Conservation (phyloP, 2,329 filamentous ascomycete genomes). For the Alternaria ventricosa region DNA sequence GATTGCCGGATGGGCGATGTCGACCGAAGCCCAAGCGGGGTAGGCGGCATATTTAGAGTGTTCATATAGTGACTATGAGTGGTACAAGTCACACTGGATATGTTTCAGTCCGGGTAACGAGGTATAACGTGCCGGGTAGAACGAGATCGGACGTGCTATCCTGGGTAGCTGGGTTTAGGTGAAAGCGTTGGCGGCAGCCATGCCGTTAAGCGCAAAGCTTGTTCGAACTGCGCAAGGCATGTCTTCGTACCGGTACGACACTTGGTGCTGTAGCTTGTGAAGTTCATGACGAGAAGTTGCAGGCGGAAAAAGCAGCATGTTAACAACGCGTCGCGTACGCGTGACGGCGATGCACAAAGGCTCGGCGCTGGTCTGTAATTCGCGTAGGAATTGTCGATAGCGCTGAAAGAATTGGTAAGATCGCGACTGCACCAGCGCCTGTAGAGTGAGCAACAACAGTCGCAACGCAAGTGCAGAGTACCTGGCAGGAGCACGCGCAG, state of each 20-base stretch:
- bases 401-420: no score
- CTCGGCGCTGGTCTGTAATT: background rate
- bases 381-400: background rate
- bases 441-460: no score
- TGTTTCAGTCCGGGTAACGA: background rate
- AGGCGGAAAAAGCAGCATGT: background rate
- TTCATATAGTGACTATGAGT: background rate
- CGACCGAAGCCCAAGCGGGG: background rate
- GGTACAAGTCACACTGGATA: background rate
- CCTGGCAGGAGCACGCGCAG: no score
- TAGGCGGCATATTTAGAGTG: background rate
- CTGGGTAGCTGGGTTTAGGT: background rate
- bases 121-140: background rate
- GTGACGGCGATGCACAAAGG: background rate
- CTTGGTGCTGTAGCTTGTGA: no score
- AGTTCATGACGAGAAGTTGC: background rate
- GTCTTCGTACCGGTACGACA: background rate
- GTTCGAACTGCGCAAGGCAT: background rate
- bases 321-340: background rate
- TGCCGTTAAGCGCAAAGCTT: background rate
- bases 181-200: background rate
- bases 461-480: no score
- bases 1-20: constrained; percentile 9
- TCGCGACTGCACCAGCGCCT: no score
- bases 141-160: background rate